phyloP scores from a whole-genome alignment of 768 basidiomycete genomes.

The Kwoniella bestiolae region DNA sequence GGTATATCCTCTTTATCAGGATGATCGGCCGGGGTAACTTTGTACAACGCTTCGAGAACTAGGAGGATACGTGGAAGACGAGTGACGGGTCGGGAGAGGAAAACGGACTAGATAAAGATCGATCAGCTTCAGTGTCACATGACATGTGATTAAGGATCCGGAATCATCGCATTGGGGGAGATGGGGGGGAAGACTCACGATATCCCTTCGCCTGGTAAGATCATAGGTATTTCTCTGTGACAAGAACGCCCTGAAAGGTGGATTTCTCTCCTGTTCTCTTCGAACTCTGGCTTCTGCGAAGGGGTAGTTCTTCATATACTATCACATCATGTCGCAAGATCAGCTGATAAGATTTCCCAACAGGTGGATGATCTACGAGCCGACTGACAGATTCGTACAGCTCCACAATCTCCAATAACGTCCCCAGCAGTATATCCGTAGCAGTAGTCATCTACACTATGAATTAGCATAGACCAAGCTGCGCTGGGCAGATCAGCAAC shows the following conservation, averaged over 20 bases:
- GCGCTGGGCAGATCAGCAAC: background rate
- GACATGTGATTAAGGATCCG: constrained; percentile 70
- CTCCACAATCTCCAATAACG: constrained; percentile 34
- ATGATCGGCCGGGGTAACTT: constrained; percentile 68
- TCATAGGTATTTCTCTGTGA: constrained; percentile 38
- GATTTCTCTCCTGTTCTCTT: constrained; percentile 72
- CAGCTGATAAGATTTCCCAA: background rate
- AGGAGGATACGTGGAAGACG: constrained; percentile 81
- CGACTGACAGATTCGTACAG: constrained; percentile 47
- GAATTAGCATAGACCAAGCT: background rate
- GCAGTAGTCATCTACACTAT: constrained; percentile 36
- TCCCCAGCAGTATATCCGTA: constrained; percentile 44
- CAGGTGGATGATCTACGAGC: background rate
- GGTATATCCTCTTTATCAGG: constrained; percentile 79
- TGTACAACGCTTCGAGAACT: constrained; percentile 71
- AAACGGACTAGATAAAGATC: constrained; percentile 64
- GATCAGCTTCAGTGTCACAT: no score
- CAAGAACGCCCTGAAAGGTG: constrained; percentile 70
- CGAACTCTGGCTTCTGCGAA: constrained; percentile 81
- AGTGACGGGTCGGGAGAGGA: constrained; percentile 83
- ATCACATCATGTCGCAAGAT: background rate
- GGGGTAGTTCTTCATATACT: constrained; percentile 67
- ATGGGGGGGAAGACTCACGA: constrained; percentile 57
- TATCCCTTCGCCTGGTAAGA: constrained; percentile 43
- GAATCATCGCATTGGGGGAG: constrained; percentile 21